Percentiles rank a stretch among this genome's conserved stretches.
phyloP scores from a whole-genome alignment of 1,284 basidiomycete genomes.

The Singerocomus inundabilis region DNA sequence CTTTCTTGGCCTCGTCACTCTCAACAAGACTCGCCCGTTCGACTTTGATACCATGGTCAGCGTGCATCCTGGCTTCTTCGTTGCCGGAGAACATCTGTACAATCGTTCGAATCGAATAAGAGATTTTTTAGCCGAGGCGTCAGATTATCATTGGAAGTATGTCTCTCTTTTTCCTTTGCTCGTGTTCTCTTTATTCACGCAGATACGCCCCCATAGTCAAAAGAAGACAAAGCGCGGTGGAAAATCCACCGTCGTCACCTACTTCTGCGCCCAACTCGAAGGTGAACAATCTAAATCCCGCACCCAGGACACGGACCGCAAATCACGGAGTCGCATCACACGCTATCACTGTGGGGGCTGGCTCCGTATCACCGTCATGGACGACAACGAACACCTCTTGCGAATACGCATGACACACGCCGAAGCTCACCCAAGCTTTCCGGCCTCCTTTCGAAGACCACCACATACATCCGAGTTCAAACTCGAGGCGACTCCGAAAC shows the following conservation, averaged over 20 bases:
- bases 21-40: slow-evolving; percentile 32
- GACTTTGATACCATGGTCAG: slow-evolving; percentile 37
- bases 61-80: slow-evolving; percentile 31
- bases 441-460: slow-evolving; percentile 33
- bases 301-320: slow-evolving; percentile 33
- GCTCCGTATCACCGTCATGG: slow-evolving; percentile 37
- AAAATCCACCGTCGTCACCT: slow-evolving; percentile 35
- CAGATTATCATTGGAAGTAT: slow-evolving; percentile 37
- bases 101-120: slow-evolving; percentile 36
- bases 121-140: slow-evolving; percentile 35
- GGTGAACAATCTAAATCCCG: slow-evolving; percentile 34
- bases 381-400: slow-evolving; percentile 35
- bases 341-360: slow-evolving; percentile 36
- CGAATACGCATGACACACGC: slow-evolving; percentile 37
- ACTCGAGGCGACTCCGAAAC: slow-evolving; percentile 29
- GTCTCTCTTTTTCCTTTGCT: slow-evolving; percentile 4
- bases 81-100: slow-evolving; percentile 33
- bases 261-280: slow-evolving; percentile 36
- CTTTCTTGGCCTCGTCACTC: slow-evolving; percentile 32
- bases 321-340: slow-evolving; percentile 35
- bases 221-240: slow-evolving; percentile 37
- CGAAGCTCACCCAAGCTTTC: slow-evolving; percentile 34
- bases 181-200: not conserved
- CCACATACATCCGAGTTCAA: slow-evolving; percentile 35
- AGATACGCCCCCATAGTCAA: slow-evolving; percentile 16